Evolutionary conservation across 2,329 filamentous ascomycete genomes (phyloP).

Genomic region (Ophiostoma sp.): DNA sequence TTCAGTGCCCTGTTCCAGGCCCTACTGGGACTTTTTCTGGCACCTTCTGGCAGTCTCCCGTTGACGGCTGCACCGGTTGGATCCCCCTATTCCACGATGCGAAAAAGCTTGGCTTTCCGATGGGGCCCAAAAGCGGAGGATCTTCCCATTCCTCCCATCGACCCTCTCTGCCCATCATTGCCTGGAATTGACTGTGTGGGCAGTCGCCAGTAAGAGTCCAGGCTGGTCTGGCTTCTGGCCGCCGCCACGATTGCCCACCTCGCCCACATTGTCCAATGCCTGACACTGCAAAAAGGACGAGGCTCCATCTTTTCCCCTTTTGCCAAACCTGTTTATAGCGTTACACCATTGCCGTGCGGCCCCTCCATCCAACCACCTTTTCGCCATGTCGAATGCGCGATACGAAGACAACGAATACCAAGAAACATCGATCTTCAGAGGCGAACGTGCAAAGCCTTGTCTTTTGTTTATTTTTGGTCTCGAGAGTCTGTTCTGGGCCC

Average conservation of each 20-base stretch:
- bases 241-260: neutral
- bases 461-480: conserved; percentile 7
- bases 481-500: neutral
- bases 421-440: neutral
- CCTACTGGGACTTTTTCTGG: neutral
- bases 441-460: neutral
- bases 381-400: neutral
- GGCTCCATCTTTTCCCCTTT: conserved; percentile 14
- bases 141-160: neutral
- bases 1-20: neutral
- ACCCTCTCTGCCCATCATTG: conserved; percentile 5
- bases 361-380: neutral
- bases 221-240: conserved; percentile 5
- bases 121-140: neutral
- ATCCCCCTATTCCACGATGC: conserved; percentile 11
- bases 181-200: neutral
- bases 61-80: neutral
- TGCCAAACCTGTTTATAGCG: conserved; percentile 14
- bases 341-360: conserved; percentile 13
- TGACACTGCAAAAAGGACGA: neutral
- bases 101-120: conserved; percentile 20
- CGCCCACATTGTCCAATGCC: neutral
- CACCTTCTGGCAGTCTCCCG: conserved; percentile 10
- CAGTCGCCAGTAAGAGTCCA: conserved; percentile 2
- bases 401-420: neutral